Evolutionary conservation across 2,329 filamentous ascomycete species (phyloP), one percentile per base, ranked within the genome.

Genomic region (Colletotrichum tanaceti): DNA sequence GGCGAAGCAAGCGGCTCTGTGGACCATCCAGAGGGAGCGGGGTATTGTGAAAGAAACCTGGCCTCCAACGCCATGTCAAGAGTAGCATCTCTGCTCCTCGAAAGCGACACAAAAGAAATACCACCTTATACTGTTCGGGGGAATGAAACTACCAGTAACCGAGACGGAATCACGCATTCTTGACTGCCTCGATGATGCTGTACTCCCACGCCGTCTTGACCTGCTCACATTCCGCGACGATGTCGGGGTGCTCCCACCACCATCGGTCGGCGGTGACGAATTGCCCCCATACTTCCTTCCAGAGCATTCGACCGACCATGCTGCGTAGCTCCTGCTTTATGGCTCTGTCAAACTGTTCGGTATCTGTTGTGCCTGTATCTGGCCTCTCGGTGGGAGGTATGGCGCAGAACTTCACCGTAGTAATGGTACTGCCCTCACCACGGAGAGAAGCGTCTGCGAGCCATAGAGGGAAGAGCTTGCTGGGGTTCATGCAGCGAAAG

Each of bases 211-310:
- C 81, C 0, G 88, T 90, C 5, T 83, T 83, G 69, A 85, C 74
- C 63, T 82, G 77, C 18, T 83, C 73, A 68, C 88, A 90, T 75
- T 90, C 88, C 47, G 84, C 80, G 2, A 88, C 77, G 65, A 86
- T 87, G 1, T 77, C 80, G 14, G 79, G 76, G 39, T 89, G 84
- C 49, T 90, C 86, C 88, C 88, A 90, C 88, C 88, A 90, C 87
- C 87, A 89, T 50, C 74, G 78, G 7, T 82, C 76, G 0, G 81
- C 81, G 3, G 79, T 81, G 10, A 88, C 82, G 67, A 82, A 84
- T 3, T 75, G 73, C 0, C 88, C 87, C 88, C 88, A 90, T 14
- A 87, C 82, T 72, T 89, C 85, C 73, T 83, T 82, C 88, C 88
- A 90, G 20, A 90, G 77, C 80, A 87, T 83, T 43, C 86, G 82